Base-by-base conservation (phyloP, 495 filamentous ascomycete species). In the Lophium mytilinum region DNA sequence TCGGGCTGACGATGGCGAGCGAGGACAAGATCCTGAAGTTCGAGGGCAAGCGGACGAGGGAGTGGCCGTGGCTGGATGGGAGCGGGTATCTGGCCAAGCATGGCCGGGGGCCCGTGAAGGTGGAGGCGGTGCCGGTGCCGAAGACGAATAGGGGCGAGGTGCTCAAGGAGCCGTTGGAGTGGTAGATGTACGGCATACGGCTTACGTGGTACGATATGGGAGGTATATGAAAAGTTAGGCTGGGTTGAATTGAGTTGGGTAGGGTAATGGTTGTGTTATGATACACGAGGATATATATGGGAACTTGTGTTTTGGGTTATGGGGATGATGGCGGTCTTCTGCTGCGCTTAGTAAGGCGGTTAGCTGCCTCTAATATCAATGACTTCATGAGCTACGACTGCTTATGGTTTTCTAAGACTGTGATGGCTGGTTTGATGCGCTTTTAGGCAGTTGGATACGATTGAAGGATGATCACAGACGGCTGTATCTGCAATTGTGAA, bases 11-110 rank as follows among this genome's bases (percentile, higher is more conserved):
- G 17, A 86, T 96, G 72, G 87, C 95, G 73, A 80, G 90, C 72
- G 90, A 90, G 63, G 83, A 86, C 50, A 90, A 94, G 79, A 97
- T 98, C 67, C 76, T 76, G 52, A 75, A 78, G 53, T 96, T 93
- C 68, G 93, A 98, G 79, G 70, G 76, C 63, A 81, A 83, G 74
- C 80, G 90, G 61, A 84, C 83, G 34, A 71, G 76, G 36, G 82
- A 88, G 53, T 95, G 89, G 37, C 91, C 93, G 15, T 98, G 93
- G 93, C 72, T 98, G 66, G 90, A 96, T 69, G 93, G 93, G 19
- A 83, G 75, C 51, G 90, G 80, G 9, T 98, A 95, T 72, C 78
- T 98, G 45, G 84, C 82, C 68, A 77, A 86, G 63, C 77, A 75
- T 68, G 80, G 81, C 12, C 76, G 77, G 54, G 79, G 83, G 37